Conservation (phyloP, 2,329 filamentous ascomycete genomes). For the Penicillium sp. region DNA sequence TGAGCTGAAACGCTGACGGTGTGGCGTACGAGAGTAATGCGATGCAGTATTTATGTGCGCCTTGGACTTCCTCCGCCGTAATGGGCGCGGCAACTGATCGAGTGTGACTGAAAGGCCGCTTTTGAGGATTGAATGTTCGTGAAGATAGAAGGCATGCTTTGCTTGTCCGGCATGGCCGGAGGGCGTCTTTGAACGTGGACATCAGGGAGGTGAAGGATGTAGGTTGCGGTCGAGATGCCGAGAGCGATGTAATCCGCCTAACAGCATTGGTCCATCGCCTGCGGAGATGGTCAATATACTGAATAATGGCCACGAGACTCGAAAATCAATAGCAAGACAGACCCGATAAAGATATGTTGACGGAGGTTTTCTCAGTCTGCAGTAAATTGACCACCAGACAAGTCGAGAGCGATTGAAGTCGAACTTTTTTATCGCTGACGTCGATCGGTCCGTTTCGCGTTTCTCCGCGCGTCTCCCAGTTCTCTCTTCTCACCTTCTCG, state of each 20-base stretch:
- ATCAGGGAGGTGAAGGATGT: conserved; percentile 13
- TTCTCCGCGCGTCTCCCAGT: conserved; percentile 35
- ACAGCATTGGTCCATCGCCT: conserved; percentile 18
- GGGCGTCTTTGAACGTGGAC: conserved; percentile 22
- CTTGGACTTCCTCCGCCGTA: conserved; percentile 48
- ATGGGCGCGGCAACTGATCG: conserved; percentile 14
- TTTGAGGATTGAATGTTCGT: conserved; percentile 14
- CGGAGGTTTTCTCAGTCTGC: background rate
- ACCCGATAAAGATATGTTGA: background rate
- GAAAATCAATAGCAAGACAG: background rate
- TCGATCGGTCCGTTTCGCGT: conserved; percentile 33
- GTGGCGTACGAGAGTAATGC: conserved; percentile 52
- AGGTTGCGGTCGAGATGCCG: no score
- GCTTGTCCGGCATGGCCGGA: conserved; percentile 20
- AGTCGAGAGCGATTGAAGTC: background rate
- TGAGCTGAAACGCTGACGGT: background rate
- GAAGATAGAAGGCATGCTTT: conserved; percentile 13
- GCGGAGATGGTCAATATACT: background rate
- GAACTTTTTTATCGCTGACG: conserved; percentile 28
- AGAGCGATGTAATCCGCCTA: conserved; percentile 19
- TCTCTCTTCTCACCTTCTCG: conserved; percentile 5
- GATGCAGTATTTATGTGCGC: conserved; percentile 58
- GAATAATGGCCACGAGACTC: no score
- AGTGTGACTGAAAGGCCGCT: conserved; percentile 28
- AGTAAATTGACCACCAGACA: no score